Conservation (phyloP, 179 eudicot genomes). For the Silene coronaria region DNA sequence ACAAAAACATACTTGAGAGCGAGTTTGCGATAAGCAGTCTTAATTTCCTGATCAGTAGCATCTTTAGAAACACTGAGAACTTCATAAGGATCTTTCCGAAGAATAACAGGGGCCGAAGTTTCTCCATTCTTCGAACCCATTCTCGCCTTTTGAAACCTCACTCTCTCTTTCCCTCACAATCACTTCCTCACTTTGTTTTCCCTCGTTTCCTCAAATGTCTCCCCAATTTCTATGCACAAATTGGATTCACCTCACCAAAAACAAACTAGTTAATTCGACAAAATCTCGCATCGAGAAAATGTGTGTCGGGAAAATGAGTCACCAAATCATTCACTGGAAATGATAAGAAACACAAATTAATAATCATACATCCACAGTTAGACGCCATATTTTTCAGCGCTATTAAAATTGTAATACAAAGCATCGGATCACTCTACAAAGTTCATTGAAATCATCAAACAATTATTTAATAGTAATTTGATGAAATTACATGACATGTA, state of each 20-base stretch:
- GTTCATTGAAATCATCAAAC: no score
- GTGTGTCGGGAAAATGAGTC: background rate
- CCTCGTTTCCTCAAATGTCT: background rate
- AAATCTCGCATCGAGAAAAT: background rate
- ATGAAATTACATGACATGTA: no score
- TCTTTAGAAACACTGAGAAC: slow-evolving; percentile 70
- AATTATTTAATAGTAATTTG: no score
- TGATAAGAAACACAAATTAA: no score
- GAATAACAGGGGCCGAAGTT: slow-evolving; percentile 37
- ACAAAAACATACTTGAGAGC: slow-evolving; percentile 72
- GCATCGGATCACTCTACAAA: no score
- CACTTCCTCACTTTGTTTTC: slow-evolving; percentile 3
- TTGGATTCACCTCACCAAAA: slow-evolving; percentile 16
- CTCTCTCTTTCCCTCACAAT: slow-evolving; percentile 16
- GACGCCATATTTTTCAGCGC: no score
- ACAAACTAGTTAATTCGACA: background rate
- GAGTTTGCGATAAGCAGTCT: slow-evolving; percentile 80
- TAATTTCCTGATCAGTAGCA: slow-evolving; percentile 77
- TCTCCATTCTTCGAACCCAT: slow-evolving; percentile 43
- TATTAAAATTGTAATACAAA: no score
- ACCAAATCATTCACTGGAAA: background rate
- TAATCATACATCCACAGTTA: no score
- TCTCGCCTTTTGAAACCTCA: slow-evolving; percentile 19
- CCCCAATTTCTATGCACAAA: background rate
- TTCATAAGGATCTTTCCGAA: slow-evolving; percentile 84